Conservation (phyloP, 1,139 yeast species). For the Geotrichum histeridarum region DNA sequence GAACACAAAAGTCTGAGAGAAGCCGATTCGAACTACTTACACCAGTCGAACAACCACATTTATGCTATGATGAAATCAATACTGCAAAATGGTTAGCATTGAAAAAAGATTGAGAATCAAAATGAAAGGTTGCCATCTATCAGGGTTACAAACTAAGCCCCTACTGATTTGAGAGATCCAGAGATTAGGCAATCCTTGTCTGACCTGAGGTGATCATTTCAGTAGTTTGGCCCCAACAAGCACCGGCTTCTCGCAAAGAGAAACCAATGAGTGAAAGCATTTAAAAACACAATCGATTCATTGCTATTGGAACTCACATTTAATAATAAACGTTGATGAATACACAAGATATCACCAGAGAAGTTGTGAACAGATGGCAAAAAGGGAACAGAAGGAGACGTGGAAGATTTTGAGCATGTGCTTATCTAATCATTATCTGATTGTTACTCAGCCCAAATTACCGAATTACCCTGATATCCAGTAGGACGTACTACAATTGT, state of each 20-base stretch:
- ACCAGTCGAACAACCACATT: constrained; percentile 35
- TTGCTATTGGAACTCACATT: neutral
- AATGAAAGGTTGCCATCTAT: neutral
- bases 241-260: too few species aligned
- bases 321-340: neutral
- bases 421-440: neutral
- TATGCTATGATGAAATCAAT: constrained; percentile 25
- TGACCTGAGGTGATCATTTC: too few species aligned
- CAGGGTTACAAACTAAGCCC: too few species aligned
- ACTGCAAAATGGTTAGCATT: neutral
- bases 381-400: constrained; percentile 4
- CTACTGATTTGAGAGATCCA: too few species aligned
- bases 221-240: too few species aligned
- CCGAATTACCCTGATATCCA: neutral
- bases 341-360: neutral
- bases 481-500: neutral
- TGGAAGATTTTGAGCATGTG: constrained; percentile 1
- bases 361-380: neutral
- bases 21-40: constrained; percentile 24
- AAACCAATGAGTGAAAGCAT: too few species aligned
- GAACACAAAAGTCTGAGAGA: too few species aligned
- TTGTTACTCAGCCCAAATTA: neutral
- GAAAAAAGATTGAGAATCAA: neutral
- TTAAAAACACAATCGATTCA: too few species aligned
- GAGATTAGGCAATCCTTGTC: too few species aligned